Conservation (phyloP, 441 rosid genomes). For the Lepidium campestre region DNA sequence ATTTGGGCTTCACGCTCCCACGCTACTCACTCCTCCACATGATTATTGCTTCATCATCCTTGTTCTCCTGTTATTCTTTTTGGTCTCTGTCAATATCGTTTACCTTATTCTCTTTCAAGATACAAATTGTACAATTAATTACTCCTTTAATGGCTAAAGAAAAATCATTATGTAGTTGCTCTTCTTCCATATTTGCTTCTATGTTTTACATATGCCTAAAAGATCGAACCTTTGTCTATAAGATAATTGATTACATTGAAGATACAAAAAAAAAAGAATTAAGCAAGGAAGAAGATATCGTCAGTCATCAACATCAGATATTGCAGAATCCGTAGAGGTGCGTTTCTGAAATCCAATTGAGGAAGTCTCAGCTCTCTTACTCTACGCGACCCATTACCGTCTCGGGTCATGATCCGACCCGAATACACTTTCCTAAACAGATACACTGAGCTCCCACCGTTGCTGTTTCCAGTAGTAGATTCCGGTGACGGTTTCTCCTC, state of each 20-base stretch:
- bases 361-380: constrained; percentile 66
- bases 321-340: constrained; percentile 65
- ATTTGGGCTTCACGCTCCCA: constrained; percentile 80
- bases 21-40: constrained; percentile 24
- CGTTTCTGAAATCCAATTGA: constrained; percentile 52
- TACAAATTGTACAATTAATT: constrained; percentile 10
- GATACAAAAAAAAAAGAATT: neutral
- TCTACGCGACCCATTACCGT: constrained; percentile 44
- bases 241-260: neutral
- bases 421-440: constrained; percentile 62
- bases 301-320: constrained; percentile 63
- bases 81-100: constrained; percentile 13
- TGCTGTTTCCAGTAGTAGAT: neutral
- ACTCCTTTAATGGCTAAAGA: neutral
- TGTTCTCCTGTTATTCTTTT: neutral
- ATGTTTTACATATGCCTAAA: neutral
- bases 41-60: neutral
- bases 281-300: constrained; percentile 55
- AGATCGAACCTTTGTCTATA: neutral
- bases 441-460: constrained; percentile 30
- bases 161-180: neutral
- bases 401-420: constrained; percentile 39
- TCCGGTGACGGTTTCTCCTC: constrained; percentile 25
- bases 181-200: constrained; percentile 9
- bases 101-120: neutral